Base-by-base conservation (phyloP, 345 rosid genomes). In the Carallia pectinifolia region DNA sequence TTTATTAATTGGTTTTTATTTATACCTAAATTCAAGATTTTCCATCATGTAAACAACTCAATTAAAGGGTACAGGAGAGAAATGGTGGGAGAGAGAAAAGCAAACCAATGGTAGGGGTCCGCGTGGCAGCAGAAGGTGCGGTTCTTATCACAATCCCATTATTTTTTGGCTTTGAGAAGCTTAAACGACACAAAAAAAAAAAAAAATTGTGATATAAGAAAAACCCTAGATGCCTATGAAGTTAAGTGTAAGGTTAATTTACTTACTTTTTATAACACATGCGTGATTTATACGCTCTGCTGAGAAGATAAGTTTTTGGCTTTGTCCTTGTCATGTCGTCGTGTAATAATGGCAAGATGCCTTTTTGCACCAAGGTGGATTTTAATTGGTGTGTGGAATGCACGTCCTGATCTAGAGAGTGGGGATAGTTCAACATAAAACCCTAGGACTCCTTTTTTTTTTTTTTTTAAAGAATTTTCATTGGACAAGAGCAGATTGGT, bases 81-180 rank as follows among this genome's bases (percentile, higher is more conserved):
- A 61, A 73, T 69, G 61, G 62, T 67, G 66, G 18, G 62, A 69
- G 75, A 71, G 74, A 76, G 39, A 65, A 23, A 16, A 36, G 16
- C 4, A 0, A 17, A 0, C 86, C 83, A 84, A 80, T 75, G 4
- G 64, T 0, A 56, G 7, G 0, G 0, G 0, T 0, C 76, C 90
- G 81, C 85, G 87, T 88, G 87, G 64, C 69, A 40, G 27, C 17
- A 2, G 37, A 31, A 70, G 71, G 78, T 84, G 89, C 83, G 92
- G 83, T 79, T 85, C 91, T 90, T 82, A 87, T 88, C 89, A 79
- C 85, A 71, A 71, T 74, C 87, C 16, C 89, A 81, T 79, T 82
- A 73, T 62, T 37, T 53, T 16, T 53, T 23, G 23, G 23, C 23
- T 23, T 23, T 72, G 70, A 53, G 78, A 58, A 67, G 71, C 33